phyloP scores from a whole-genome alignment of 2,329 filamentous ascomycete species.

The Cercospora zeae-maydis region DNA sequence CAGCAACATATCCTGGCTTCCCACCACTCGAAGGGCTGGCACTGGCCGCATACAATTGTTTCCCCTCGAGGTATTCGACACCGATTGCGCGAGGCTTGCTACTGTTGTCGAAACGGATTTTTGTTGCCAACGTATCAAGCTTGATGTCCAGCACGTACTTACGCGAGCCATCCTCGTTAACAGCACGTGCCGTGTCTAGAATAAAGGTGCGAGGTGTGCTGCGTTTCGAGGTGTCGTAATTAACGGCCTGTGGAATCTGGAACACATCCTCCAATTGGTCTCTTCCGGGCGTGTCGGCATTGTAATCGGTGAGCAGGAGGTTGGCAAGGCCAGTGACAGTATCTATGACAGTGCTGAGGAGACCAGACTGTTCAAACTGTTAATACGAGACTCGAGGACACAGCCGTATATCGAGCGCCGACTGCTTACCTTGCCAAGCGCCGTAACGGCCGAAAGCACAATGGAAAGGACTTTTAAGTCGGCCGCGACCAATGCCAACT shows the following conservation, averaged over 20 bases:
- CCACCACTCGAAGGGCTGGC: conserved; percentile 37
- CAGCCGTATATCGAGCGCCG: too few relatives aligned
- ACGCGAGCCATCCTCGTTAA: conserved; percentile 49
- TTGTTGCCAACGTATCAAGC: conserved; percentile 62
- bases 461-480: conserved; percentile 55
- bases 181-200: conserved; percentile 49
- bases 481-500: conserved; percentile 49
- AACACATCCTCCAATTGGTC: conserved; percentile 51
- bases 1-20: conserved; percentile 40
- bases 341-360: conserved; percentile 28
- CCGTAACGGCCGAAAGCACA: conserved; percentile 51
- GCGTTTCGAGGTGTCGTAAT: conserved; percentile 35
- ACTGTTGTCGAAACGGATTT: conserved; percentile 60
- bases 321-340: conserved; percentile 19
- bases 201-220: conserved; percentile 57
- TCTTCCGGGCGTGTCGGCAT: conserved; percentile 45
- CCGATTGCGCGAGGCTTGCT: conserved; percentile 40
- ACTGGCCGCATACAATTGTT: conserved; percentile 40
- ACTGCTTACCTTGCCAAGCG: conserved; percentile 51
- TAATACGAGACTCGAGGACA: conserved; percentile 37
- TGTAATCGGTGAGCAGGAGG: conserved; percentile 34
- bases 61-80: conserved; percentile 44
- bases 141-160: conserved; percentile 57
- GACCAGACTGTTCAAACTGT: conserved; percentile 34
- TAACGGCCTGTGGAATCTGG: conserved; percentile 53